phyloP scores from a whole-genome alignment of 169 alveolate genomes.

The Toxoplasma gondii region DNA sequence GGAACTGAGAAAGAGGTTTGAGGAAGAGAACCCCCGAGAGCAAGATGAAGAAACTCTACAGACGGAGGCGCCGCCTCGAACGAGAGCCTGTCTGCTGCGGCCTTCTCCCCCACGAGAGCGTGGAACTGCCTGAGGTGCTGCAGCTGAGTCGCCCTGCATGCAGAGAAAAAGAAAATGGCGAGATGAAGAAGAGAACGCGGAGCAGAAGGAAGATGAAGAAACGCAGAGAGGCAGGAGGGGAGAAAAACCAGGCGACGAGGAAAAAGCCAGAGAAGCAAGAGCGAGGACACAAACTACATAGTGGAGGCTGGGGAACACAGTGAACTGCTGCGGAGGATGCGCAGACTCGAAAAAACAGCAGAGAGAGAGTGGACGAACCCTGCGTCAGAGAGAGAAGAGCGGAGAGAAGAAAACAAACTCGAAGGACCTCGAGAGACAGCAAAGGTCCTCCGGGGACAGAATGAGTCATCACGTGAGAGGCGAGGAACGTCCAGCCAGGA shows the following conservation, averaged over 20 bases:
- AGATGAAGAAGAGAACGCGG: not conserved
- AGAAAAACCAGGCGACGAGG: not conserved
- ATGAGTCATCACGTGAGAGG: no score
- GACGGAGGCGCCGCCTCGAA: constrained; percentile 26
- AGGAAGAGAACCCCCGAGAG: not conserved
- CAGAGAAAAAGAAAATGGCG: not conserved
- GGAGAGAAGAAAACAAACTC: no score
- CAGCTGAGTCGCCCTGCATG: not conserved
- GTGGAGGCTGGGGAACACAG: no score
- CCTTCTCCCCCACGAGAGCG: not conserved
- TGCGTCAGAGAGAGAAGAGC: no score
- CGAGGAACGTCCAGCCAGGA: no score
- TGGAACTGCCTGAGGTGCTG: not conserved
- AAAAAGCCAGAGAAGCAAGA: no score
- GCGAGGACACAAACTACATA: no score
- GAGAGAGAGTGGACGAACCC: no score
- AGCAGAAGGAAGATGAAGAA: not conserved
- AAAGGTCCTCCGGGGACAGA: no score
- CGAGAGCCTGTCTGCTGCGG: not conserved
- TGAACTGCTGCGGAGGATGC: no score
- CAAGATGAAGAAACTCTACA: not conserved
- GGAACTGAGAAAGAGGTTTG: not conserved
- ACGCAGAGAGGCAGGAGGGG: not conserved
- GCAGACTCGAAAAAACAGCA: no score
- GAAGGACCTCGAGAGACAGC: no score